phyloP scores from a whole-genome alignment of 1,139 yeast genomes.

The Citeromyces hawaiiensis region DNA sequence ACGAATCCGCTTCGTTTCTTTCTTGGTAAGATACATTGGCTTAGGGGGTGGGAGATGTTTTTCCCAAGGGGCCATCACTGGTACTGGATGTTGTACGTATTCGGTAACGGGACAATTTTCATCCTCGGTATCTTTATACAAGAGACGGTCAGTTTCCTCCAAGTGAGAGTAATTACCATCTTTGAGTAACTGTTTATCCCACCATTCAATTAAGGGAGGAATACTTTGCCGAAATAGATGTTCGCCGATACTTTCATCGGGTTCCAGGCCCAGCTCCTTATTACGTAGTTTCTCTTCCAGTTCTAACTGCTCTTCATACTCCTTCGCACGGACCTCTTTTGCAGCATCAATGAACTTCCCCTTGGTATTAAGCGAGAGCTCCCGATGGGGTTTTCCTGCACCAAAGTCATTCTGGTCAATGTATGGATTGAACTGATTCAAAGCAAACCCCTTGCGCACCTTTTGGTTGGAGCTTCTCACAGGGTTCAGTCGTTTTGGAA shows the following conservation, averaged over 20 bases:
- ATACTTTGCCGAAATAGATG: conserved; percentile 25
- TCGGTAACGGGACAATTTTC: conserved; percentile 39
- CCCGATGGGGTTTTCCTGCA: conserved; percentile 16
- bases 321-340: conserved; percentile 30
- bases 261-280: conserved; percentile 28
- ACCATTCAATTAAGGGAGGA: conserved; percentile 70
- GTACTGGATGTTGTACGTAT: conserved; percentile 75
- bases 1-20: conserved; percentile 64
- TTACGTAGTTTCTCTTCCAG: conserved; percentile 14
- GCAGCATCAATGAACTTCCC: conserved; percentile 55
- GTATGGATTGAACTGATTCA: conserved; percentile 45
- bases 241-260: conserved; percentile 38
- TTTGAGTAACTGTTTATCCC: conserved; percentile 49
- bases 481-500: conserved; percentile 9
- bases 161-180: conserved; percentile 17
- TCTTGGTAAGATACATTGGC: conserved; percentile 55
- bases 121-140: conserved; percentile 14
- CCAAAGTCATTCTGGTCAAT: conserved; percentile 25
- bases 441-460: conserved; percentile 17
- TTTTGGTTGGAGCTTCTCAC: conserved; percentile 12
- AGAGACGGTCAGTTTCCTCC: conserved; percentile 9
- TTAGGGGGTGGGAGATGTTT: conserved; percentile 26
- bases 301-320: conserved; percentile 20
- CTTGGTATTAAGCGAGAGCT: conserved; percentile 35
- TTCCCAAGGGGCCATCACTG: conserved; percentile 46